Evolutionary conservation across 129 eudicot species (phyloP).

Genomic region (Flaveria brownii): DNA sequence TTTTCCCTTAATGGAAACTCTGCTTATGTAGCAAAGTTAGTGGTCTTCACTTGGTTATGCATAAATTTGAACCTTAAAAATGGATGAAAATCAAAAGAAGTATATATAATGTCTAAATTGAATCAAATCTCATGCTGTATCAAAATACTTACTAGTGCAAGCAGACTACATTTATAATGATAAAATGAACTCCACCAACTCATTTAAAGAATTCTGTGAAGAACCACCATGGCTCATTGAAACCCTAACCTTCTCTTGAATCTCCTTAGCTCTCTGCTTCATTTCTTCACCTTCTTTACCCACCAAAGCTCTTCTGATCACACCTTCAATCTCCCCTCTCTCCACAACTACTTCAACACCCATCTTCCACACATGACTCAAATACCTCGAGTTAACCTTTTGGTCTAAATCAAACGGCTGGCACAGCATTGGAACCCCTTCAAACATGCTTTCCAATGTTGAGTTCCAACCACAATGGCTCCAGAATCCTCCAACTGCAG

Average conservation of each 20-base stretch:
- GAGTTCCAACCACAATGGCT: constrained; percentile 86
- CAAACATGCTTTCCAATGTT: constrained; percentile 51
- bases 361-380: constrained; percentile 64
- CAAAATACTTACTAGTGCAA: background rate
- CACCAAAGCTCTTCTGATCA: constrained; percentile 42
- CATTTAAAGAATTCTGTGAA: constrained; percentile 37
- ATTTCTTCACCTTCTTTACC: constrained; percentile 49
- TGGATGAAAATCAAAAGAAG: too few relatives aligned
- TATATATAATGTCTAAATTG: too few relatives aligned
- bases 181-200: constrained; percentile 38
- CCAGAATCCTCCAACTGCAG: constrained; percentile 66
- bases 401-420: constrained; percentile 55
- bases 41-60: too few relatives aligned
- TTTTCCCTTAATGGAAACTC: too few relatives aligned
- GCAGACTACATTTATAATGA: constrained; percentile 23
- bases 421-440: constrained; percentile 77
- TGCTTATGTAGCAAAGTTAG: too few relatives aligned
- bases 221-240: constrained; percentile 41
- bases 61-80: too few relatives aligned
- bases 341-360: constrained; percentile 40
- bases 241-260: constrained; percentile 38
- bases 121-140: too few relatives aligned
- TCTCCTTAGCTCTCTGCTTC: constrained; percentile 36
- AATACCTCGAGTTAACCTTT: constrained; percentile 48
- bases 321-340: constrained; percentile 33